Base-by-base conservation (phyloP, 2,329 filamentous ascomycete species). In the Mycosphaerella sp. region DNA sequence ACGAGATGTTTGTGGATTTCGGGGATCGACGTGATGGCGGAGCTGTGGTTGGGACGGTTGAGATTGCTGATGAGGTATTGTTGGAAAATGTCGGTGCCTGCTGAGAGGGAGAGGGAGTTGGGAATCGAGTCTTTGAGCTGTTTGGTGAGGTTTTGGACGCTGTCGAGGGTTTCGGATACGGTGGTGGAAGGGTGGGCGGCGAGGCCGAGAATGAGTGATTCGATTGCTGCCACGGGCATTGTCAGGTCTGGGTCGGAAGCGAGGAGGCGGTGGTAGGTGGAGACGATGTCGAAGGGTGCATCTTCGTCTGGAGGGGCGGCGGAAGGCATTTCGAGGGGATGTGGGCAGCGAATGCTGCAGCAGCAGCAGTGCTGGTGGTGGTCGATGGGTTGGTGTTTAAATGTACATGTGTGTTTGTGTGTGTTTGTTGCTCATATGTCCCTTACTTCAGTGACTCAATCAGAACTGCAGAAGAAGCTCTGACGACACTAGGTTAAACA, bases 21-120 rank as follows among this genome's bases (percentile, higher is more conserved):
- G 59, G 67, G 87, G 84, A n/a, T 77, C 78, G 8, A 73, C 73
- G 21, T 76, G 76, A 23, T 29, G 14, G 41, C 3, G 6, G 77
- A 68, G 32, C 57, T 42, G 12, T 55, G 45, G 5, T 45, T 53
- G 12, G 80, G 76, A 57, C 78, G 72, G 69, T 84, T 80, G 63
- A 85, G 71, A 17, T 80, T 89, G 53, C 84, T 83, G 66, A 95
- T 86, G 63, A 98, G 82, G 73, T 95, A 97, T 69, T 92, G 86
- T 70, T 93, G 87, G 77, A 98, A 97, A 55, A 97, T 83, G 70
- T 96, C 91, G 56, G 91, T 95, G 65, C 93, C 93, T 52, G 95
- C 93, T 46, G 88, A 90, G 12, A 97, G 82, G 4, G 91, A 92
- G 53, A 97, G 88, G 11, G 91, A 88, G 73, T 98, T 97, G 6